These are phyloP conservation scores for Tolypocladium endophyticum DNA, from an alignment of 2,329 filamentous ascomycete genomes.

Conservation along the genomic window DNA sequence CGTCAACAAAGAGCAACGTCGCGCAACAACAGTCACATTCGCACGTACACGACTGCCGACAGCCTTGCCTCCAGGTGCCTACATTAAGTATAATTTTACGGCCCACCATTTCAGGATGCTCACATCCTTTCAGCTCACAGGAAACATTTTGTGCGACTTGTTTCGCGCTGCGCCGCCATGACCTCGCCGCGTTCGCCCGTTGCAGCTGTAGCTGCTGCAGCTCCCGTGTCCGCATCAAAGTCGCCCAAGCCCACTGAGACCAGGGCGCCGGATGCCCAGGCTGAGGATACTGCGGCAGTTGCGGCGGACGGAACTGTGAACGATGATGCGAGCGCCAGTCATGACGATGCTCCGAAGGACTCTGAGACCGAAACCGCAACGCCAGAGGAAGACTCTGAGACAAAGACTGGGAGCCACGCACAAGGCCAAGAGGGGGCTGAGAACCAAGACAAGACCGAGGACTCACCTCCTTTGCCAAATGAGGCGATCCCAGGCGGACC, in stretches of 20 bases:
- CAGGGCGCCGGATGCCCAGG: conserved; percentile 4
- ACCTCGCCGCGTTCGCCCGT: conserved; percentile 3
- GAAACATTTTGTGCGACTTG: background rate
- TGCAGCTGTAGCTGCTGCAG: conserved; percentile 3
- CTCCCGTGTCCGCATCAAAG: conserved; percentile 4
- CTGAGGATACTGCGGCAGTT: conserved; percentile 4
- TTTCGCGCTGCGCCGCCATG: conserved; percentile 1
- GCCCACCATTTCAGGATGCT: conserved; percentile 20
- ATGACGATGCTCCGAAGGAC: background rate
- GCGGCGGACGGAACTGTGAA: conserved; percentile 1
- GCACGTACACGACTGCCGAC: conserved; percentile 4
- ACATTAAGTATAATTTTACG: conserved; percentile 21
- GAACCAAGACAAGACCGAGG: conserved; percentile 2
- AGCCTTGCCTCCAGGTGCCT: conserved; percentile 22
- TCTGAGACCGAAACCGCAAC: background rate
- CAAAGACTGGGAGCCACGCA: background rate
- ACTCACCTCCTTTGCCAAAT: conserved; percentile 25
- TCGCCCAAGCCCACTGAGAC: conserved; percentile 6
- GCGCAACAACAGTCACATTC: background rate
- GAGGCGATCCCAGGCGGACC: conserved; percentile 20
- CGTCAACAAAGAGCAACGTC: background rate
- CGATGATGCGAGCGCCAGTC: background rate
- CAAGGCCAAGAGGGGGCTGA: background rate
- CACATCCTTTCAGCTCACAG: conserved; percentile 14
- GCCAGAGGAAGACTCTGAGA: conserved; percentile 1